Evolutionary conservation across 108 stramenopile species (phyloP).

Genomic region (Skeletonema tropicum): DNA sequence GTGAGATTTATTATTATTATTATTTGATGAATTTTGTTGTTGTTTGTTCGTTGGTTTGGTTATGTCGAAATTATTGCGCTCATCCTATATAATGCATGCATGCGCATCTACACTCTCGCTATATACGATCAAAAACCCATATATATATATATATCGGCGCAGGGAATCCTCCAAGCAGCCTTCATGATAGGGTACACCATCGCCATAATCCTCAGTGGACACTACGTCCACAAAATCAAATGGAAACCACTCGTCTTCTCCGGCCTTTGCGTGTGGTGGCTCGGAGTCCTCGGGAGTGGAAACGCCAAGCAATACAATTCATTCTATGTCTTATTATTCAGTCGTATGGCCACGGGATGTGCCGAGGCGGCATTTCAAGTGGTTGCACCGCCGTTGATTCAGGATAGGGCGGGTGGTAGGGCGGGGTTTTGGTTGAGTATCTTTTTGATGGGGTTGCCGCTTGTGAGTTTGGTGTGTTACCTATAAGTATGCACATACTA

Average conservation of each 20-base stretch:
- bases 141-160: neutral
- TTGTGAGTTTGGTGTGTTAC: too few species aligned
- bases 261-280: slow-evolving; percentile 46
- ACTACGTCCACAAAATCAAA: slow-evolving; percentile 48
- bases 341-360: slow-evolving; percentile 47
- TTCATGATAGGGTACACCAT: slow-evolving; percentile 48
- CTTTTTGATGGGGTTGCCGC: slow-evolving; percentile 42
- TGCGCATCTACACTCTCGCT: neutral
- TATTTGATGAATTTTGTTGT: neutral
- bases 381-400: slow-evolving; percentile 49
- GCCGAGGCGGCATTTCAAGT: slow-evolving; percentile 54
- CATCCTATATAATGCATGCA: too few species aligned
- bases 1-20: slow-evolving; percentile 7
- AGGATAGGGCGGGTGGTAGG: slow-evolving; percentile 39
- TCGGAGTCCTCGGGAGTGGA: slow-evolving; percentile 42
- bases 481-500: too few species aligned
- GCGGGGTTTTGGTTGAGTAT: slow-evolving; percentile 47
- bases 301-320: slow-evolving; percentile 37
- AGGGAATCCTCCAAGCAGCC: slow-evolving; percentile 22
- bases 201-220: slow-evolving; percentile 32
- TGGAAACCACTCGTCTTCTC: slow-evolving; percentile 47
- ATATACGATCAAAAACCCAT: neutral
- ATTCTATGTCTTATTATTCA: slow-evolving; percentile 40
- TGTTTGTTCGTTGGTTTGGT: too few species aligned
- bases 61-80: too few species aligned